Conservation (phyloP, 495 filamentous ascomycete species). For the Penicillium flavigenum region DNA sequence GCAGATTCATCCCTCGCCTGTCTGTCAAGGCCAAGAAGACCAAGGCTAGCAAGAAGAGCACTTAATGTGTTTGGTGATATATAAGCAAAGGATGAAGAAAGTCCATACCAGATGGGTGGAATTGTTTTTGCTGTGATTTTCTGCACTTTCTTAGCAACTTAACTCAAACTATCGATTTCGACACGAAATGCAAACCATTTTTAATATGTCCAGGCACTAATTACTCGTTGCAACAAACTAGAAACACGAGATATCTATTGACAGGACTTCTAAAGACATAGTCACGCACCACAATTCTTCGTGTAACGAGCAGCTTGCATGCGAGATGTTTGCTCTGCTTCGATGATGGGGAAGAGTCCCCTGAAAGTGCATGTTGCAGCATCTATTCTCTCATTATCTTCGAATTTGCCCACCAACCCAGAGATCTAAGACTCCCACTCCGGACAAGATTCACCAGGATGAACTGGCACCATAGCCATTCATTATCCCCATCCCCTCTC, state of each 20-base stretch:
- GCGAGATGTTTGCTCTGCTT: conserved; percentile 2
- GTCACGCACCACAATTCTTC: background rate
- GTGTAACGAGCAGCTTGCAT: conserved; percentile 7
- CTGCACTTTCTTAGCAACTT: background rate
- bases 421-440: conserved; percentile 9
- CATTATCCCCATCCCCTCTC: background rate
- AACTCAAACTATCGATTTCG: background rate
- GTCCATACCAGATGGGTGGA: conserved; percentile 4
- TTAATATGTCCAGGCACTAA: background rate
- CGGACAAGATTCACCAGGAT: conserved; percentile 11
- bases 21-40: conserved; percentile 42
- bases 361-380: background rate
- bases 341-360: conserved; percentile 1
- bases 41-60: conserved; percentile 29
- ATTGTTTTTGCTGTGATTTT: conserved; percentile 2
- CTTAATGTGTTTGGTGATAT: conserved; percentile 20
- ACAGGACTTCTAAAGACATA: background rate
- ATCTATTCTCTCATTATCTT: background rate
- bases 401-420: background rate
- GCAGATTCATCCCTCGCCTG: conserved; percentile 73
- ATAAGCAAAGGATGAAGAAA: background rate
- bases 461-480: conserved; percentile 16
- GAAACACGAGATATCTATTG: background rate
- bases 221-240: background rate
- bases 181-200: background rate